These are phyloP conservation scores for Phtheirospermum japonicum DNA, from an alignment of 257 asterid species.

Conservation along the genomic window DNA sequence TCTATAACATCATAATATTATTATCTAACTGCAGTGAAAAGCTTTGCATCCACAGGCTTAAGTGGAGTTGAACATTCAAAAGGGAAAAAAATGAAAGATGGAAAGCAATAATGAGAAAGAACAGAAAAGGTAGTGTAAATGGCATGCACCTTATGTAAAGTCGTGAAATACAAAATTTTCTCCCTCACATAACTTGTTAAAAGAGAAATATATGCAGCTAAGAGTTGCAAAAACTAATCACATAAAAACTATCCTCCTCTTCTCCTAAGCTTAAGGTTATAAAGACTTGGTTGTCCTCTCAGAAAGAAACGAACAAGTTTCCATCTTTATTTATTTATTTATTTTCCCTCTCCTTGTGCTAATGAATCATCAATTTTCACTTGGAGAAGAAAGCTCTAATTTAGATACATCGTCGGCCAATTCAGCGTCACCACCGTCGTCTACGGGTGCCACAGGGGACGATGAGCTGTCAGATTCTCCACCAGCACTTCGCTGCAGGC, in stretches of 20 bases:
- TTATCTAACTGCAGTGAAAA: neutral
- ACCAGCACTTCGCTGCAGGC: constrained; percentile 48
- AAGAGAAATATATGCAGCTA: neutral
- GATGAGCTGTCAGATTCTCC: constrained; percentile 28
- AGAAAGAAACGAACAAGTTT: no score
- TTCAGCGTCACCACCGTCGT: neutral
- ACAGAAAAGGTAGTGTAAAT: no score
- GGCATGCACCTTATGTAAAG: no score
- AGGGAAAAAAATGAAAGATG: neutral
- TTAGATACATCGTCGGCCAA: neutral
- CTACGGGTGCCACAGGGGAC: constrained; percentile 26
- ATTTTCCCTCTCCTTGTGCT: no score
- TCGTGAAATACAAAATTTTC: no score
- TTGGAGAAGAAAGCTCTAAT: neutral
- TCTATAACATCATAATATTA: neutral
- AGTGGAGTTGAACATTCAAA: neutral
- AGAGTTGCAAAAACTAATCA: neutral
- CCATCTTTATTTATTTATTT: no score
- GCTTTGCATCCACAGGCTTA: neutral
- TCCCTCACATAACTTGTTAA: no score
- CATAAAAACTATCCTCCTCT: neutral
- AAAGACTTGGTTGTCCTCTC: neutral
- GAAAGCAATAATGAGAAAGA: neutral
- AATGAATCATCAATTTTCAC: neutral
- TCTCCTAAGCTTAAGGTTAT: neutral